Base-by-base conservation (phyloP, 257 asterid species). In the Nicotiana benthamiana region DNA sequence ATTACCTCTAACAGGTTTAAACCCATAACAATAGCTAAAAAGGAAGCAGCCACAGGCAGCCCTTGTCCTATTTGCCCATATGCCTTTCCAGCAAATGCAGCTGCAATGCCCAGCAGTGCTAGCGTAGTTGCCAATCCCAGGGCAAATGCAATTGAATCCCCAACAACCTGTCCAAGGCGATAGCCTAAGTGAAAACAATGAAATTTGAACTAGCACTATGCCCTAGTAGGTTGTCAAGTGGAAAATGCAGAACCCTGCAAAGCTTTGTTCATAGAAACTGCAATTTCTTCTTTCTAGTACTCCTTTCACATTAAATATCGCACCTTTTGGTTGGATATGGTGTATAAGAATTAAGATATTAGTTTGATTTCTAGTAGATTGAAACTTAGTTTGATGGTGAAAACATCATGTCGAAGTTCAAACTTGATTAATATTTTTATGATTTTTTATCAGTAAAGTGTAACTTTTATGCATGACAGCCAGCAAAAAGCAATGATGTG, bases 81-180 rank as follows among this genome's bases (percentile, higher is more conserved):
- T 36, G 99, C 98, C 89, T 93, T 95, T 83, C 99, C 99, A 74
- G 99, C 99, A 88, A 93, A 91, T 64, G 99, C 94, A 81, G 99
- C 99, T 57, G 89, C 99, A 62, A 95, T 82, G 56, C 99, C 99
- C 75, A 95, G 95, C 62, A 95, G 83, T 77, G 99, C 99, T 82
- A 95, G 82, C 13, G 99, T 92, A 27, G 98, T 95, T 7, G 99
- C 99, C 89, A 95, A 85, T 82, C 99, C 99, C 89, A 95, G 85
- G 22, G 99, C 97, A 87, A 95, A 93, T 32, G 99, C 87, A 84
- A 93, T 57, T 16, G 99, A 95, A 83, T 93, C 90, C 83, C 97
- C 97, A 57, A 93, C 79, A 75, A 89, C 92, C 98, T 94, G 82
- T 46, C 54, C 83, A 82, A 7, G 22, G 22, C 8, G 36, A 70